Base-by-base conservation (phyloP, 2,329 filamentous ascomycete species). In the Colletotrichum kahawae region DNA sequence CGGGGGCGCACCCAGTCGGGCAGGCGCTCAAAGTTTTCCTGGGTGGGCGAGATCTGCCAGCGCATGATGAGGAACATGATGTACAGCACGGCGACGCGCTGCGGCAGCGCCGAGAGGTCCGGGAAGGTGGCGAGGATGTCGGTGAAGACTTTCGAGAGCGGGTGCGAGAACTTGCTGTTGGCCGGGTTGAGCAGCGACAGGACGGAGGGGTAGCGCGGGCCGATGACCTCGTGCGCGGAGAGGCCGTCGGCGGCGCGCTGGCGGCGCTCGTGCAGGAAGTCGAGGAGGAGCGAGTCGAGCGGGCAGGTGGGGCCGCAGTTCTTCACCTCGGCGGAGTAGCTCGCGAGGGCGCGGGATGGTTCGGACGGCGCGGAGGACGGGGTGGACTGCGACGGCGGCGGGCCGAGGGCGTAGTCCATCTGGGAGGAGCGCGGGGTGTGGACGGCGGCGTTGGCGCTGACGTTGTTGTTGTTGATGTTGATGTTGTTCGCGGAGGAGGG, bases 101-200 rank as follows among this genome's bases (percentile, higher is more conserved):
- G 95, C 0, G 95, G 95, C 0, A 97, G 88, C n/a, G 88, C 89
- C 5, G 90, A 91, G 34, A 98, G 92, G 79, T 94, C 93, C 0
- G 95, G 95, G 79, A 98, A 97, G n/a, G 93, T 95, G 77, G 91
- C 89, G 13, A 98, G 87, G 74, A 98, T 95, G 82, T 97, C 95
- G 56, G 94, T 96, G 81, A 97, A 95, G 16, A 98, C 90, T 78
- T 95, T 95, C 8, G 95, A 96, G 2, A 98, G 87, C 1, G 95
- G 95, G 80, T 98, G 95, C 2, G 92, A 91, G 79, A 90, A 89
- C 9, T 86, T 86, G 75, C 88, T 89, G 66, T 89, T 88, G 54
- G 91, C 87, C 1, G 94, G 94, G 80, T 96, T 95, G 51, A 96
- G 89, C 6, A 98, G 89, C 1, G 93, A 94, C 0, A 93, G 93